Conservation (phyloP, 768 basidiomycete species). For the Terana coerulea region DNA sequence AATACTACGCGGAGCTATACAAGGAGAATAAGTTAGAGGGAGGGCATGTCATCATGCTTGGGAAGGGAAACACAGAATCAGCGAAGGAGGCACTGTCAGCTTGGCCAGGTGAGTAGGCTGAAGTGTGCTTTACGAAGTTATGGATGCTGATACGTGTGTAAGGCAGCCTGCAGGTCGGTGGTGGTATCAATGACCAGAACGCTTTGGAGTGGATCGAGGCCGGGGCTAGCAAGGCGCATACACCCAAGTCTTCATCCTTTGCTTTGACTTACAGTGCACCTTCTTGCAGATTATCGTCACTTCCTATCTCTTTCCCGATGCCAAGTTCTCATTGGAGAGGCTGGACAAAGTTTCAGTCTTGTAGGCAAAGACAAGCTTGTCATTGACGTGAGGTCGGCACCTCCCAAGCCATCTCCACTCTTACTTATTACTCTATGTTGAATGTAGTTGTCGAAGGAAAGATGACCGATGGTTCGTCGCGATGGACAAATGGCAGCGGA, state of each 20-base stretch:
- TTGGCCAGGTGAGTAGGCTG: conserved; percentile 65
- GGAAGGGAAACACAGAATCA: conserved; percentile 85
- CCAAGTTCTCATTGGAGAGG: conserved; percentile 70
- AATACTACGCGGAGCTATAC: conserved; percentile 80
- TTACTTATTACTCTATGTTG: conserved; percentile 3
- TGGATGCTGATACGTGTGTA: neutral
- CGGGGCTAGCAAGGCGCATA: conserved; percentile 95
- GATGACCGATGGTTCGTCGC: conserved; percentile 86
- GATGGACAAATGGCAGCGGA: conserved; percentile 98
- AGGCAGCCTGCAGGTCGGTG: conserved; percentile 89
- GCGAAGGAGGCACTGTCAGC: conserved; percentile 76
- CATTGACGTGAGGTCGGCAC: conserved; percentile 83
- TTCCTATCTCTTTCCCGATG: conserved; percentile 88
- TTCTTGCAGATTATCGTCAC: conserved; percentile 87
- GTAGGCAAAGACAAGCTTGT: conserved; percentile 88
- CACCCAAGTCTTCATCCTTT: conserved; percentile 12
- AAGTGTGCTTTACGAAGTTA: neutral
- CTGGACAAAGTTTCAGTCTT: conserved; percentile 52
- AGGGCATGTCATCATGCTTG: conserved; percentile 96
- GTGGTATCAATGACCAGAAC: conserved; percentile 82
- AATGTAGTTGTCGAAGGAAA: conserved; percentile 79
- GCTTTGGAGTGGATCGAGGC: conserved; percentile 80
- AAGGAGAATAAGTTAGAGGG: conserved; percentile 64
- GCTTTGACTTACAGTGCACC: neutral
- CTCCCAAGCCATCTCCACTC: neutral